Percentiles rank a stretch among this genome's conserved stretches.
Evolutionary conservation across 495 filamentous ascomycete species (phyloP).

Genomic region (Aspergillus bridgeri): DNA sequence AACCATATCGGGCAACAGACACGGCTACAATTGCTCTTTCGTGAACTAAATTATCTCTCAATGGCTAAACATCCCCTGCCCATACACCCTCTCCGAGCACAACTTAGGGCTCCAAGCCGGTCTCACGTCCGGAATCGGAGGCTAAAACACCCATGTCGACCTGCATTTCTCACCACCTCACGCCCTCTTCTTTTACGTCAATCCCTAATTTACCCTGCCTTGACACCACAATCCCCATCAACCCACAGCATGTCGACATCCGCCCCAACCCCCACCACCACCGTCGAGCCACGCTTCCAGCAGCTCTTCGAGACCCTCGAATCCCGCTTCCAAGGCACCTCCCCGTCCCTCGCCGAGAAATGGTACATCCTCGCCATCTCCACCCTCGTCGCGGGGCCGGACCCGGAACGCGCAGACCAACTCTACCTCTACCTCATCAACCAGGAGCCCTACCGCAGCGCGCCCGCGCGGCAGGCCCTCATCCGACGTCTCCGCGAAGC

Average conservation of each 20-base stretch:
- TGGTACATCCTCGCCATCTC: conserved; percentile 55
- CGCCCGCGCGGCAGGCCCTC: conserved; percentile 41
- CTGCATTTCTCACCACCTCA: neutral
- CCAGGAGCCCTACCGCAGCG: conserved; percentile 34
- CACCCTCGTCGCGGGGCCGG: conserved; percentile 42
- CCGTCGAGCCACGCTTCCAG: conserved; percentile 29
- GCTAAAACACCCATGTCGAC: neutral
- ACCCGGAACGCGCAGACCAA: conserved; percentile 44
- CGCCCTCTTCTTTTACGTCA: neutral
- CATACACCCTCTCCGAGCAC: neutral
- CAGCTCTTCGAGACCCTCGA: conserved; percentile 51
- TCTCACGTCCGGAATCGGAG: neutral
- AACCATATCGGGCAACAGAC: neutral
- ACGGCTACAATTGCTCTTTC: neutral
- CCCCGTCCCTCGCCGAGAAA: conserved; percentile 41
- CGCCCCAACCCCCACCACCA: conserved; percentile 11
- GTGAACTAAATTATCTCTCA: no score
- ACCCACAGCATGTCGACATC: conserved; percentile 18
- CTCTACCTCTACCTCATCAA: conserved; percentile 50
- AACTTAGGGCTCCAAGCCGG: neutral
- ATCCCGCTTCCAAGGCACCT: conserved; percentile 45
- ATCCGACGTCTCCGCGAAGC: conserved; percentile 51
- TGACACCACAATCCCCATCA: neutral
- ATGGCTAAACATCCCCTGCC: no score
- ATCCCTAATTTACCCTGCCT: neutral